phyloP scores from a whole-genome alignment of 1,139 yeast species.

The Diutina mesorugosa region DNA sequence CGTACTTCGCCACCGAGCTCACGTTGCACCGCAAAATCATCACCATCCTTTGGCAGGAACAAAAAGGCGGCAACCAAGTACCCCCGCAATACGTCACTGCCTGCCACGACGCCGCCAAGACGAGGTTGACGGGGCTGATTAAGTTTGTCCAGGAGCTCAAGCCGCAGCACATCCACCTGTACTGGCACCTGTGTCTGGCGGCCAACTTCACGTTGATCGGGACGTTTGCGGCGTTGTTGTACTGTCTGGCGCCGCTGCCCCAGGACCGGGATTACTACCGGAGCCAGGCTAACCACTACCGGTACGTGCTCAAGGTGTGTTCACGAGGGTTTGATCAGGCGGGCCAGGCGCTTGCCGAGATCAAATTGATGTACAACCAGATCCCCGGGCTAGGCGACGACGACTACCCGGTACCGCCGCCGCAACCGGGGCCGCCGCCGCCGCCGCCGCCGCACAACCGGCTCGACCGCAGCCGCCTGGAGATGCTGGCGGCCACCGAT shows the following conservation, averaged over 20 bases:
- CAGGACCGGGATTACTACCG: slow-evolving; percentile 55
- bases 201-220: slow-evolving; percentile 74
- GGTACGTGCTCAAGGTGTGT: slow-evolving; percentile 62
- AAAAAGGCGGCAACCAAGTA: slow-evolving; percentile 28
- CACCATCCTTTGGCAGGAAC: slow-evolving; percentile 36
- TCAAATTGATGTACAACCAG: slow-evolving; percentile 52
- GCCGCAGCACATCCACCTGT: slow-evolving; percentile 73
- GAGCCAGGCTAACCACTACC: slow-evolving; percentile 59
- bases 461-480: not conserved
- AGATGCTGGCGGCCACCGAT: not conserved
- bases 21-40: slow-evolving; percentile 75
- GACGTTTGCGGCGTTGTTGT: slow-evolving; percentile 71
- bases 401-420: not conserved
- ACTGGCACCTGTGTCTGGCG: slow-evolving; percentile 79
- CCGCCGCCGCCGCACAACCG: not conserved
- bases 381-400: slow-evolving; percentile 55
- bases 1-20: slow-evolving; percentile 80
- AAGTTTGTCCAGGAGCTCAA: slow-evolving; percentile 67
- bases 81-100: slow-evolving; percentile 48
- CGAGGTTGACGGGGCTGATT: slow-evolving; percentile 68
- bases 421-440: not conserved
- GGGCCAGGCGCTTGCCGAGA: slow-evolving; percentile 50
- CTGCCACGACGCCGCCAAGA: slow-evolving; percentile 75
- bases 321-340: slow-evolving; percentile 69
- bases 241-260: slow-evolving; percentile 41